Evolutionary conservation across 1,284 basidiomycete genomes (phyloP).

Genomic region (Pyrrhoderma noxium): DNA sequence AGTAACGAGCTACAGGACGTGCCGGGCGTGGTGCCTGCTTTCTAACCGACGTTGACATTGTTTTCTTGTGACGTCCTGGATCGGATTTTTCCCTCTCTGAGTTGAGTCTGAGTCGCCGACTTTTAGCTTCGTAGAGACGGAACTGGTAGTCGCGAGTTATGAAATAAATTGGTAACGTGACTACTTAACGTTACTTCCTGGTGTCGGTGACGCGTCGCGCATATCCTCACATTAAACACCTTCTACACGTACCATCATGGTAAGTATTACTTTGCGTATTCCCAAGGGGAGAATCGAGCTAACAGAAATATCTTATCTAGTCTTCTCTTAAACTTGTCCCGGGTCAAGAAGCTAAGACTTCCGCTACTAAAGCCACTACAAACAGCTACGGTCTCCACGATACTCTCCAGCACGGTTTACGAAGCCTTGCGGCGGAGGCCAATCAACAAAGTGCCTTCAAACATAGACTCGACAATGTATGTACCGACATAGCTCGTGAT

Average conservation of each 20-base stretch:
- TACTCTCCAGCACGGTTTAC: conserved; percentile 66
- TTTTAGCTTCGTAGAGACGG: too few relatives aligned
- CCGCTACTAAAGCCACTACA: conserved; percentile 60
- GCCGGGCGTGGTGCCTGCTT: conserved; percentile 68
- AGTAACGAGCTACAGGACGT: conserved; percentile 69
- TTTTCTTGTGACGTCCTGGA: neutral
- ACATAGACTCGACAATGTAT: conserved; percentile 63
- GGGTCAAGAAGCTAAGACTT: conserved; percentile 43
- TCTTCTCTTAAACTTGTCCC: conserved; percentile 62
- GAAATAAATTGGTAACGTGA: neutral
- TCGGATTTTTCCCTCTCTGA: too few relatives aligned
- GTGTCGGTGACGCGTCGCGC: neutral
- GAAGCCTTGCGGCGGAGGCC: conserved; percentile 66
- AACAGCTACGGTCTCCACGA: conserved; percentile 75
- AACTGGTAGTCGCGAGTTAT: too few relatives aligned
- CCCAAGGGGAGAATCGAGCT: neutral
- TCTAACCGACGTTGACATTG: conserved; percentile 27
- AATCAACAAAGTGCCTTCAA: conserved; percentile 50
- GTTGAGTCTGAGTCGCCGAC: too few relatives aligned
- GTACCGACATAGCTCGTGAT: conserved; percentile 20
- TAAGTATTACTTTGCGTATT: neutral
- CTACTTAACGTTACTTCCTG: neutral
- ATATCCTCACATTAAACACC: too few relatives aligned
- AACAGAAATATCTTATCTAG: neutral
- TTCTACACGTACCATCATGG: conserved; percentile 5